Evolutionary conservation across 2,329 filamentous ascomycete species (phyloP).

Genomic region (Ilyonectria sp.): DNA sequence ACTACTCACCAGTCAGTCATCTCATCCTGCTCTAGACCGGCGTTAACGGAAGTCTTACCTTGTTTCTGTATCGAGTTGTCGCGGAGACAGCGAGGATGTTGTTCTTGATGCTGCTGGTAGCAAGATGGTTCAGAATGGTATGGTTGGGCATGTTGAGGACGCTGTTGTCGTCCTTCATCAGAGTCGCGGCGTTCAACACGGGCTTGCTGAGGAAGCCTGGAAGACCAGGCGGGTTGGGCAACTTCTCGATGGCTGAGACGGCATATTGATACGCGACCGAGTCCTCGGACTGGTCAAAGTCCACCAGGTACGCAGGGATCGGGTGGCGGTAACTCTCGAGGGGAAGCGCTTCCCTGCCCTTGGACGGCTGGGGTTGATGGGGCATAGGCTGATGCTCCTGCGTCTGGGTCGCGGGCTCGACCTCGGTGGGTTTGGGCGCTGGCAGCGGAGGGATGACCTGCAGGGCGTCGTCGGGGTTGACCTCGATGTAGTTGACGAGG

Average conservation of each 20-base stretch:
- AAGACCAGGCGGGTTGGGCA: constrained; percentile 87
- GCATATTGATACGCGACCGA: constrained; percentile 82
- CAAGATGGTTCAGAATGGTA: constrained; percentile 95
- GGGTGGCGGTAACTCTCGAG: constrained; percentile 77
- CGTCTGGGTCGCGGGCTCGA: constrained; percentile 28
- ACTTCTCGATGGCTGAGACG: constrained; percentile 80
- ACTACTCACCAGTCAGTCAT: constrained; percentile 68
- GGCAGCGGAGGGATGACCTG: constrained; percentile 49
- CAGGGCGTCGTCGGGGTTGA: constrained; percentile 80
- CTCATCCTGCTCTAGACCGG: neutral
- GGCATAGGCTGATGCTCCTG: constrained; percentile 18
- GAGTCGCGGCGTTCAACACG: constrained; percentile 90
- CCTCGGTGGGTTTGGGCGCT: constrained; percentile 51
- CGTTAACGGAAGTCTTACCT: constrained; percentile 68
- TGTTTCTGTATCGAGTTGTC: constrained; percentile 97
- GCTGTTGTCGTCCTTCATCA: constrained; percentile 98
- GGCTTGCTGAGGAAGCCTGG: constrained; percentile 95
- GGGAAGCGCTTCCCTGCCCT: constrained; percentile 70
- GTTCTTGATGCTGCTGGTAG: constrained; percentile 98
- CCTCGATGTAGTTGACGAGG: constrained; percentile 97
- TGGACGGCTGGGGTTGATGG: constrained; percentile 54
- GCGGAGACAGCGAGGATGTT: constrained; percentile 95
- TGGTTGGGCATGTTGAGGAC: constrained; percentile 98
- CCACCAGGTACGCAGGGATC: constrained; percentile 88
- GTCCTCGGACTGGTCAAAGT: constrained; percentile 89